These are phyloP conservation scores for Fusarium sp. DNA, from an alignment of 2,329 filamentous ascomycete genomes.

Conservation along the genomic window DNA sequence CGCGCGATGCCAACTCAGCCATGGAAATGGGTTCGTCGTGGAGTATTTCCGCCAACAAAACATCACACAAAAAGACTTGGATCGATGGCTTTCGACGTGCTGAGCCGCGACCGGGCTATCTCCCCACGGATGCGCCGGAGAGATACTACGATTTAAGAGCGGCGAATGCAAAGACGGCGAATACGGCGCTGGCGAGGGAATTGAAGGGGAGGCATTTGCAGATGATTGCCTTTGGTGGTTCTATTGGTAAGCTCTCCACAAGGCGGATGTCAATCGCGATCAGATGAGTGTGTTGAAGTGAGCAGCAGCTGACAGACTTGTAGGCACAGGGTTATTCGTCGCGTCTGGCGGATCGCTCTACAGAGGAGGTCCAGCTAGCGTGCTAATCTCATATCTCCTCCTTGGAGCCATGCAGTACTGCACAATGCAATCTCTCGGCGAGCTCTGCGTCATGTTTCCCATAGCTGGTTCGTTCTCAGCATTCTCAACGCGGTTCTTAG, in stretches of 20 bases:
- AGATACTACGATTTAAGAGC: conserved; percentile 67
- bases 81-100: conserved; percentile 43
- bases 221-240: conserved; percentile 97
- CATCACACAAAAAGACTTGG: not conserved
- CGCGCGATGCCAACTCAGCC: conserved; percentile 36
- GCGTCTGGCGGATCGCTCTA: conserved; percentile 80
- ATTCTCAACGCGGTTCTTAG: conserved; percentile 93
- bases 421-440: conserved; percentile 90
- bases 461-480: conserved; percentile 93
- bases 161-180: conserved; percentile 79
- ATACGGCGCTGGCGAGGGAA: conserved; percentile 79
- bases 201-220: conserved; percentile 89
- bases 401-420: conserved; percentile 91
- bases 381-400: conserved; percentile 80
- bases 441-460: conserved; percentile 90
- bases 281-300: not conserved
- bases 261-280: not conserved
- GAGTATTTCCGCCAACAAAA: conserved; percentile 21
- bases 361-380: conserved; percentile 81
- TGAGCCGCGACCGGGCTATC: conserved; percentile 36
- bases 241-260: conserved; percentile 71
- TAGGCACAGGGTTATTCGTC: conserved; percentile 87
- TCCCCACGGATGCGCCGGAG: conserved; percentile 39
- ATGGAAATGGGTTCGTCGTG: conserved; percentile 26
- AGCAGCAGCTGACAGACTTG: not conserved